These are phyloP conservation scores for Linum lewisii DNA, from an alignment of 345 rosid genomes.

Conservation along the genomic window DNA sequence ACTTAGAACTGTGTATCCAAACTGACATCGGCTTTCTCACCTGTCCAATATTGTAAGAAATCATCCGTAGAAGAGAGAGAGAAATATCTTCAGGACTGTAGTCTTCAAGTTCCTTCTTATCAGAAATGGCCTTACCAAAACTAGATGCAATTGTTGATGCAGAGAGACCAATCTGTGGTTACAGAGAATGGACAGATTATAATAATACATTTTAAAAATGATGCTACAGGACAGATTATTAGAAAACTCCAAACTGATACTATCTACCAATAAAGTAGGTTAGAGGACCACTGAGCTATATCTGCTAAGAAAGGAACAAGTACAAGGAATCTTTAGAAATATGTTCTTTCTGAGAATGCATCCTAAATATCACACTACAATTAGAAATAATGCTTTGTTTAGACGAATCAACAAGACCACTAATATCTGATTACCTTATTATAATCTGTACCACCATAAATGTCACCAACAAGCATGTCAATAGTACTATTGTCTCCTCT, in stretches of 20 bases:
- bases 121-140: slow-evolving; percentile 94
- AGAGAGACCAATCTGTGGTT: slow-evolving; percentile 76
- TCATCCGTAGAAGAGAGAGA: slow-evolving; percentile 93
- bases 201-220: neutral
- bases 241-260: too few relatives aligned
- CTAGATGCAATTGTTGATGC: slow-evolving; percentile 98
- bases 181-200: neutral
- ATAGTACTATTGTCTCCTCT: slow-evolving; percentile 85
- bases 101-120: slow-evolving; percentile 81
- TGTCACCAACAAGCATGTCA: slow-evolving; percentile 98
- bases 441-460: slow-evolving; percentile 95
- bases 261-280: too few relatives aligned
- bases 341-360: too few relatives aligned
- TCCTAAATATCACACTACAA: too few relatives aligned
- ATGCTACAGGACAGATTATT: neutral
- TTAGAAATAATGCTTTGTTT: neutral
- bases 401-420: slow-evolving; percentile 6
- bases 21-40: slow-evolving; percentile 22
- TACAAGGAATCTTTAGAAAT: too few relatives aligned
- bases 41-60: slow-evolving; percentile 97
- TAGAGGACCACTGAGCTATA: too few relatives aligned
- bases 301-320: neutral
- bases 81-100: slow-evolving; percentile 97
- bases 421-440: slow-evolving; percentile 44
- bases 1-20: neutral